These are phyloP conservation scores for Leptodermis oblonga DNA, from an alignment of 257 asterid species.

Conservation along the genomic window DNA sequence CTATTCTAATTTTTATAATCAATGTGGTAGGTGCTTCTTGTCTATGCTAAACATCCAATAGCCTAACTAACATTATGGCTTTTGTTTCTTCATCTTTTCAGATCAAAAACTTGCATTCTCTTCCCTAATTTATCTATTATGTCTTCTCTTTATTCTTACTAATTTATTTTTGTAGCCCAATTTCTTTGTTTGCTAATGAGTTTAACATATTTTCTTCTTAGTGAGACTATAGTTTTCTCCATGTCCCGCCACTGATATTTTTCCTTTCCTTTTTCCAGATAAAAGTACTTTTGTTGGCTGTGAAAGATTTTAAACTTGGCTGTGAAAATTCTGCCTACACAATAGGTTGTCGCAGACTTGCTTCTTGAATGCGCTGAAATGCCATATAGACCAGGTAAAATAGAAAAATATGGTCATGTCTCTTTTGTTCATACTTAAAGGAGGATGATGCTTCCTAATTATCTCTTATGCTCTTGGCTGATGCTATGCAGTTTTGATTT, in stretches of 20 bases:
- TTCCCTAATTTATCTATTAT: too few relatives aligned
- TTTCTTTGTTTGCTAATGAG: background rate
- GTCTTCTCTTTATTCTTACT: too few relatives aligned
- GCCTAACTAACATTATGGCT: too few relatives aligned
- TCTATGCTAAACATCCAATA: too few relatives aligned
- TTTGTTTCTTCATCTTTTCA: too few relatives aligned
- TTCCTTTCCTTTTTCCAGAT: conserved; percentile 59
- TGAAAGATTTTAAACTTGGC: conserved; percentile 83
- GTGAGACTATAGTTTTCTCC: conserved; percentile 10
- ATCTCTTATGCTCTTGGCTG: conserved; percentile 23
- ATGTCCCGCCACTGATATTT: conserved; percentile 7
- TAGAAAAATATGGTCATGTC: too few relatives aligned
- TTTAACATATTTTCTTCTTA: conserved; percentile 8
- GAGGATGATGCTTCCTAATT: too few relatives aligned
- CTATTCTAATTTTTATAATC: too few relatives aligned
- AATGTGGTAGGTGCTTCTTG: too few relatives aligned
- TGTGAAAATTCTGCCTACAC: conserved; percentile 95
- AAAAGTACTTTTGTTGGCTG: conserved; percentile 85
- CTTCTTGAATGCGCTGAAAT: conserved; percentile 87
- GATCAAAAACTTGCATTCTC: too few relatives aligned
- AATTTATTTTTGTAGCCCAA: background rate
- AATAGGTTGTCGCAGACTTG: conserved; percentile 92
- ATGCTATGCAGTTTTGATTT: conserved; percentile 37
- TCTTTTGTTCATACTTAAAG: too few relatives aligned
- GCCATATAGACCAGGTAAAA: conserved; percentile 82